phyloP scores from a whole-genome alignment of 495 filamentous ascomycete species.

The Aeminium ludgeri region DNA sequence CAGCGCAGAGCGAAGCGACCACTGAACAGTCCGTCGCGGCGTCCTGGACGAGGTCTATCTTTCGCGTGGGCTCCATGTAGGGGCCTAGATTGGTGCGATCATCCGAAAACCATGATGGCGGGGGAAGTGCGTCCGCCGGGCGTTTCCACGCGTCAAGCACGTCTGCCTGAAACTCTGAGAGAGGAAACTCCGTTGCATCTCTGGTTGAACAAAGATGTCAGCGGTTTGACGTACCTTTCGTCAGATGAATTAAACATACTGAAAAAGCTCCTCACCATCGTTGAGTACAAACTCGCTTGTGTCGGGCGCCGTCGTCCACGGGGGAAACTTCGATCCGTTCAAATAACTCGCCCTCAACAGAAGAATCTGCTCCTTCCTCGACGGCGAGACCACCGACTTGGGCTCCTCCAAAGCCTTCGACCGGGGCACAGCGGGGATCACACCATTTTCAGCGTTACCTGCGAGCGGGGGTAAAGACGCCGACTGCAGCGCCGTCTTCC shows the following conservation, averaged over 20 bases:
- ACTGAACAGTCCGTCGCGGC: slow-evolving; percentile 91
- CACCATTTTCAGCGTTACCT: not conserved
- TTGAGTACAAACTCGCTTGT: slow-evolving; percentile 34
- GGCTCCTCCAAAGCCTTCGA: slow-evolving; percentile 21
- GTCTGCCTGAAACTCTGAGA: slow-evolving; percentile 53
- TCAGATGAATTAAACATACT: slow-evolving; percentile 29
- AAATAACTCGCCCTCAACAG: slow-evolving; percentile 60
- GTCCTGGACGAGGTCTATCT: slow-evolving; percentile 79
- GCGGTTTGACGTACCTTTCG: slow-evolving; percentile 8
- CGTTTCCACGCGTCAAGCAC: slow-evolving; percentile 73
- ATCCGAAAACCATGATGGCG: slow-evolving; percentile 19
- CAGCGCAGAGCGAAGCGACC: slow-evolving; percentile 84
- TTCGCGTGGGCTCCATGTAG: slow-evolving; percentile 36
- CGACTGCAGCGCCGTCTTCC: not conserved
- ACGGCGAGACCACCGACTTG: slow-evolving; percentile 43
- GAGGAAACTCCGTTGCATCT: slow-evolving; percentile 45
- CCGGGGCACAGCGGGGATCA: not conserved
- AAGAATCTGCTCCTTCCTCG: slow-evolving; percentile 61
- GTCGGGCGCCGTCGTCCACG: slow-evolving; percentile 50
- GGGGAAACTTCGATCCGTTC: slow-evolving; percentile 64
- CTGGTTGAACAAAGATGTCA: slow-evolving; percentile 28
- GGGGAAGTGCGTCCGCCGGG: slow-evolving; percentile 39
- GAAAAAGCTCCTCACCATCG: slow-evolving; percentile 29
- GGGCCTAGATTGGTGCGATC: slow-evolving; percentile 19
- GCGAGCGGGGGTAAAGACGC: not conserved